A percentile compares a stretch with the other conserved stretches of the same genome.
These are phyloP conservation scores for Yarrowia yakushimensis DNA, from an alignment of 805 yeast species.

Conservation along the genomic window DNA sequence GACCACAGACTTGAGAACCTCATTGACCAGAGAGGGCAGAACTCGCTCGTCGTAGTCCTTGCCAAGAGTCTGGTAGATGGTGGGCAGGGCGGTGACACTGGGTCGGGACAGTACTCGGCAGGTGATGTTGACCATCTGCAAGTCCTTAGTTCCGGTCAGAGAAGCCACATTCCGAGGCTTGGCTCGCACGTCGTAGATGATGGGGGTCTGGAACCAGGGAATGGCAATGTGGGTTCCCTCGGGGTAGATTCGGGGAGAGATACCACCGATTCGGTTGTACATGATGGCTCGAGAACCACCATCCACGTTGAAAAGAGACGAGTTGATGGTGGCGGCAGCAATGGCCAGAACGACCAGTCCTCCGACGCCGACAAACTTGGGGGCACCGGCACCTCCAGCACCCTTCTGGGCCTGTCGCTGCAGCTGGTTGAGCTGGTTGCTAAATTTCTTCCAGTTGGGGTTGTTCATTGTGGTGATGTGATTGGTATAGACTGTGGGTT, in stretches of 20 bases:
- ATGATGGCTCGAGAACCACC: constrained; percentile 99
- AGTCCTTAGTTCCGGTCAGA: constrained; percentile 94
- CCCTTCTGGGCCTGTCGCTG: constrained; percentile 21
- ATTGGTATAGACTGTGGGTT: background rate
- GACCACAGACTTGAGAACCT: constrained; percentile 92
- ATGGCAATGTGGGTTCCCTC: constrained; percentile 95
- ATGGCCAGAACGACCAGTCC: constrained; percentile 58
- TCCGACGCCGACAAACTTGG: constrained; percentile 60
- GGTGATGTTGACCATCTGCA: constrained; percentile 99
- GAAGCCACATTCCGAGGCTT: constrained; percentile 95
- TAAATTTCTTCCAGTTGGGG: constrained; percentile 23
- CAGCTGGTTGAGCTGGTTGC: constrained; percentile 22
- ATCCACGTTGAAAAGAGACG: constrained; percentile 78
- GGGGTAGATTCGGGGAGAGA: constrained; percentile 72
- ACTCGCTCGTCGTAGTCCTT: constrained; percentile 95
- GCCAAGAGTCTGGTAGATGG: constrained; percentile 87
- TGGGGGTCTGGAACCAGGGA: constrained; percentile 94
- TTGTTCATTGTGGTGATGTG: constrained; percentile 16
- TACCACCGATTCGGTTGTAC: constrained; percentile 83
- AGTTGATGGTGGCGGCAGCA: constrained; percentile 51
- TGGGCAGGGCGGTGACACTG: constrained; percentile 69
- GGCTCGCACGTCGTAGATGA: constrained; percentile 91
- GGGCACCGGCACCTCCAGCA: constrained; percentile 40
- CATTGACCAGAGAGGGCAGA: constrained; percentile 94
- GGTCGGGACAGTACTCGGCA: constrained; percentile 96